phyloP scores from a whole-genome alignment of 352 stramenopile genomes.

The Phytophthora pinifolia region DNA sequence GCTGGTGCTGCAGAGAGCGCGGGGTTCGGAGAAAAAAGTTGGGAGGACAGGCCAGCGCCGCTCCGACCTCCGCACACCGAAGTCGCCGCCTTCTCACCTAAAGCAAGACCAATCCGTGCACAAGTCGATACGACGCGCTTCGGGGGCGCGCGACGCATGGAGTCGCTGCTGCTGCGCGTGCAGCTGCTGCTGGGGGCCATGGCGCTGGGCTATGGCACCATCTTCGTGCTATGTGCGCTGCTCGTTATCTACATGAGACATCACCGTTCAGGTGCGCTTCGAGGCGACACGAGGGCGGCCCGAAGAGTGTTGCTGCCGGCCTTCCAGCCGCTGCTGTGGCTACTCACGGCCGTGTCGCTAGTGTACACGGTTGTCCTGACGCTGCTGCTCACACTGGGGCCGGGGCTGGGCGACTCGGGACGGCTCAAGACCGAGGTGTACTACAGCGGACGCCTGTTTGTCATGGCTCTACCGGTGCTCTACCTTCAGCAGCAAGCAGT shows the following conservation, averaged over 20 bases:
- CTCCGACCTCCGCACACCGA: slow-evolving; percentile 4
- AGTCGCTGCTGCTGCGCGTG: slow-evolving; percentile 16
- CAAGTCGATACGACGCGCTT: slow-evolving; percentile 19
- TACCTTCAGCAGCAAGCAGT: slow-evolving; percentile 69
- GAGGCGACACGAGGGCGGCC: slow-evolving; percentile 51
- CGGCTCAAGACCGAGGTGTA: slow-evolving; percentile 39
- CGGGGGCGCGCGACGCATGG: slow-evolving; percentile 13
- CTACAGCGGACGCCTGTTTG: slow-evolving; percentile 60
- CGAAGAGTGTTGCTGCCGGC: slow-evolving; percentile 66
- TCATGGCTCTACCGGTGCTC: slow-evolving; percentile 62
- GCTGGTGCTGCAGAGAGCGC: slow-evolving; percentile 14
- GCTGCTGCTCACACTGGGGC: slow-evolving; percentile 18
- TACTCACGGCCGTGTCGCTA: slow-evolving; percentile 38
- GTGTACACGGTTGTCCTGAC: slow-evolving; percentile 35
- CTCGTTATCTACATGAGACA: slow-evolving; percentile 57
- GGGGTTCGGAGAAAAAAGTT: slow-evolving; percentile 12
- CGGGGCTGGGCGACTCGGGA: slow-evolving; percentile 6
- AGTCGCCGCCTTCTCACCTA: slow-evolving; percentile 5
- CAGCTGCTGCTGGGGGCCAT: slow-evolving; percentile 37
- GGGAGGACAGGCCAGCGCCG: slow-evolving; percentile 22
- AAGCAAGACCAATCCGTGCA: not conserved
- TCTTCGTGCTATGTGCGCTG: slow-evolving; percentile 43
- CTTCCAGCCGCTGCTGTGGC: slow-evolving; percentile 69
- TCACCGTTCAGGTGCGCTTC: slow-evolving; percentile 49
- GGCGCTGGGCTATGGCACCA: slow-evolving; percentile 41